Base-by-base conservation (phyloP, 2,329 filamentous ascomycete genomes). In the Calonectria pteridis region DNA sequence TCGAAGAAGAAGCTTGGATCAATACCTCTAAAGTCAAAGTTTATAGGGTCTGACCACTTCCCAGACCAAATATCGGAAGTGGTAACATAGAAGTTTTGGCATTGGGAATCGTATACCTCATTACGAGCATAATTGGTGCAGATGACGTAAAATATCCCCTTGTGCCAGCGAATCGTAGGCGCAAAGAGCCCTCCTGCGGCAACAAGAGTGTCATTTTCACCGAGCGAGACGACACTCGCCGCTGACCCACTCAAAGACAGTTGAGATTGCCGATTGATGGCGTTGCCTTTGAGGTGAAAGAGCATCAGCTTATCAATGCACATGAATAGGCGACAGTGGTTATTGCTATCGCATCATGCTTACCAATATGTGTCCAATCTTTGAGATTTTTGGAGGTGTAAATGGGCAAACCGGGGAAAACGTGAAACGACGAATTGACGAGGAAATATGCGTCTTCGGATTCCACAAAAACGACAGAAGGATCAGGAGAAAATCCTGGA, bases 1-100 rank as follows among this genome's bases (percentile, higher is more conserved):
- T 73, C 74, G 50, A 72, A 73, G 37, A 75, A 76, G 23, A 76
- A 33, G 18, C 66, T 67, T 6, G 74, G 73, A 6, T 76, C 73
- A 43, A 87, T 86, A 26, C 80, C 82, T 3, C 49, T 16, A 13
- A 73, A 70, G n/a, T 72, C 66, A 37, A 73, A 63, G n/a, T 58
- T 33, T 1, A 75, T 37, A 0, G 70, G 70, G 13, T 73, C 66
- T 16, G 55, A 62, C 73, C 73, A 75, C 13, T 67, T n/a, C 11
- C 66, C 51, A 5, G 51, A 29, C 66, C 66, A 70, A 31, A 75
- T 70, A 46, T 74, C 70, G 16, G 23, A 37, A 2, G 73, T 50
- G 13, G 33, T 53, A 14, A 69, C 58, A 16, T 69, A 46, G n/a
- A 74, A 74, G 37, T 74, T 74, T 4, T 37, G 16, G 2, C 20